Percentiles rank a stretch among this genome's conserved stretches.
Conservation (phyloP, 176 grass and related monocot genomes). For the Thinopyrum elongatum region DNA sequence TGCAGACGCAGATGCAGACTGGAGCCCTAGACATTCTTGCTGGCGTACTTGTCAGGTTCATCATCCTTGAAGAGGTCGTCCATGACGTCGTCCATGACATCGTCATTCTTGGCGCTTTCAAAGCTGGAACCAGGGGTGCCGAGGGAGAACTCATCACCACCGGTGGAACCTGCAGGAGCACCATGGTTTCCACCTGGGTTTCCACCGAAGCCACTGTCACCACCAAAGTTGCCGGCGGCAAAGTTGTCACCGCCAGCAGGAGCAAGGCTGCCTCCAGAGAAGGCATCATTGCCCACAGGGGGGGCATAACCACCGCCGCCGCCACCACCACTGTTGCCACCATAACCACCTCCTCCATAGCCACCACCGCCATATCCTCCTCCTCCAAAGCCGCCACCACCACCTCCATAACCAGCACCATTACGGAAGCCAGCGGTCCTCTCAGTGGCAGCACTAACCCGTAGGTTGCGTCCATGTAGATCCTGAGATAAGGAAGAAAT, state of each 20-base stretch:
- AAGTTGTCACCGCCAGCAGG: background rate
- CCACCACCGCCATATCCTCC: background rate
- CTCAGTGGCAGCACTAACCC: slow-evolving; percentile 64
- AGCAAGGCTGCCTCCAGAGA: background rate
- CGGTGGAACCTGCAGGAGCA: background rate
- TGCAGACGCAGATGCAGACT: background rate
- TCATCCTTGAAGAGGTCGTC: slow-evolving; percentile 21
- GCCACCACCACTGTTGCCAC: slow-evolving; percentile 9
- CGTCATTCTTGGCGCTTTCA: slow-evolving; percentile 24
- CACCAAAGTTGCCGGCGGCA: background rate
- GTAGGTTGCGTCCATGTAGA: slow-evolving; percentile 47
- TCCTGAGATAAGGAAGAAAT: slow-evolving; percentile 26
- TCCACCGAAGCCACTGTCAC: slow-evolving; percentile 11
- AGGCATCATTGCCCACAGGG: background rate
- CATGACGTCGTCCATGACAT: background rate
- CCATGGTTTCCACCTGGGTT: slow-evolving; percentile 27
- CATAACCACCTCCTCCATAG: background rate
- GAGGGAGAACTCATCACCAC: slow-evolving; percentile 9
- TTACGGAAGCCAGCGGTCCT: slow-evolving; percentile 38
- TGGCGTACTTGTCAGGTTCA: slow-evolving; percentile 19
- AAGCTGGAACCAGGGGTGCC: background rate
- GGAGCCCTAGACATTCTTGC: slow-evolving; percentile 21
- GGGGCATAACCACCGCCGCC: background rate
- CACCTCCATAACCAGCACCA: background rate
- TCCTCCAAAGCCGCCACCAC: background rate